These are phyloP conservation scores for Fusarium globosum DNA, from an alignment of 2,329 filamentous ascomycete species.

Conservation along the genomic window DNA sequence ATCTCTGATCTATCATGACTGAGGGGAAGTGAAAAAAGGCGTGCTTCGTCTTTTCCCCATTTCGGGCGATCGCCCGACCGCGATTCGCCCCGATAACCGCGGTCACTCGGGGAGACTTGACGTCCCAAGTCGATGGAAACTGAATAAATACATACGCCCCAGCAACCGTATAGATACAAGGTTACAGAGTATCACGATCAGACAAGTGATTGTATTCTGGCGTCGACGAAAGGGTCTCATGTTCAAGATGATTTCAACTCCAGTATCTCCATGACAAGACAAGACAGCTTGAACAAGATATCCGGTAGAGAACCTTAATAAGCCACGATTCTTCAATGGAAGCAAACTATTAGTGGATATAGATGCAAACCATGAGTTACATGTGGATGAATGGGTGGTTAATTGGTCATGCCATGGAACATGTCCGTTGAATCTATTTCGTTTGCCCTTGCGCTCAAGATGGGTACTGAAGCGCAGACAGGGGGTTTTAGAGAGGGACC, in stretches of 20 bases:
- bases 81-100: too few relatives aligned
- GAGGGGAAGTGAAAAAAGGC: conserved; percentile 24
- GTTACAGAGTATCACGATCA: conserved; percentile 8
- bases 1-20: conserved; percentile 33
- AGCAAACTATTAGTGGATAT: conserved; percentile 6
- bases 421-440: conserved; percentile 26
- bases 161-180: conserved; percentile 29
- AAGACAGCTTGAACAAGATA: not conserved
- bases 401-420: conserved; percentile 27
- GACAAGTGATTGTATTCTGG: not conserved
- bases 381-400: conserved; percentile 23
- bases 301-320: not conserved
- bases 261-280: not conserved
- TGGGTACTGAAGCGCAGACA: conserved; percentile 8
- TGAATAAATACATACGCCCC: not conserved
- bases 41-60: conserved; percentile 9
- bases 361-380: conserved; percentile 12
- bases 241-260: not conserved
- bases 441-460: conserved; percentile 17
- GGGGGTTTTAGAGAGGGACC: conserved; percentile 22
- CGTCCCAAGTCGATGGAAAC: conserved; percentile 28
- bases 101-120: conserved; percentile 20
- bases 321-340: not conserved
- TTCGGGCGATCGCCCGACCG: conserved; percentile 42
- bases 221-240: not conserved